Conservation (phyloP, 768 basidiomycete species). For the Cystobasidium onofrii region DNA sequence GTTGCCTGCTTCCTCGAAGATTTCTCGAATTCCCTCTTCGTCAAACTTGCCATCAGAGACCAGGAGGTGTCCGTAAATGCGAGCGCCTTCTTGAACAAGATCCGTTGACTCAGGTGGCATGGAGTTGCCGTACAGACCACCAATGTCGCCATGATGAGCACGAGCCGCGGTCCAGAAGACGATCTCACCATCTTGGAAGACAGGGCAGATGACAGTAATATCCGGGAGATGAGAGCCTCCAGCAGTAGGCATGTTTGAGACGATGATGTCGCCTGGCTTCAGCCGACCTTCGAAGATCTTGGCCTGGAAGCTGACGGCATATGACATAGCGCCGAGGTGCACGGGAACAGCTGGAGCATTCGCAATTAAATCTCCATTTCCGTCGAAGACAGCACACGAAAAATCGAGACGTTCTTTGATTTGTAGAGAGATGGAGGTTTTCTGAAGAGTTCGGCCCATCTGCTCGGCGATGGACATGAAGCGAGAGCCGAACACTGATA, state of each 20-base stretch:
- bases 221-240: conserved; percentile 59
- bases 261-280: conserved; percentile 64
- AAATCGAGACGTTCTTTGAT: conserved; percentile 25
- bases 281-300: conserved; percentile 52
- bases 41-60: conserved; percentile 40
- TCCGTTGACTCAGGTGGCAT: conserved; percentile 41
- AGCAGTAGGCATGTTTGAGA: conserved; percentile 33
- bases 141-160: conserved; percentile 35
- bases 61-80: conserved; percentile 37
- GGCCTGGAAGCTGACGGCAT: conserved; percentile 44
- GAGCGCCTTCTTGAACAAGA: conserved; percentile 41
- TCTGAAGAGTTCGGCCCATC: conserved; percentile 41
- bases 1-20: conserved; percentile 39
- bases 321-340: conserved; percentile 40
- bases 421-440: conserved; percentile 38
- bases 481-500: conserved; percentile 33
- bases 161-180: conserved; percentile 54
- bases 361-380: conserved; percentile 1
- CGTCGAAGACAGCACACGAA: conserved; percentile 18
- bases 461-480: conserved; percentile 41
- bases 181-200: conserved; percentile 55
- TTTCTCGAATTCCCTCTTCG: conserved; percentile 35
- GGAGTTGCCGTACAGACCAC: conserved; percentile 35
- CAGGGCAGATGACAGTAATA: conserved; percentile 88
- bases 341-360: conserved; percentile 33